Evolutionary conservation across 73 alveolate species (phyloP).

Genomic region (Paramecium octaurelia): DNA sequence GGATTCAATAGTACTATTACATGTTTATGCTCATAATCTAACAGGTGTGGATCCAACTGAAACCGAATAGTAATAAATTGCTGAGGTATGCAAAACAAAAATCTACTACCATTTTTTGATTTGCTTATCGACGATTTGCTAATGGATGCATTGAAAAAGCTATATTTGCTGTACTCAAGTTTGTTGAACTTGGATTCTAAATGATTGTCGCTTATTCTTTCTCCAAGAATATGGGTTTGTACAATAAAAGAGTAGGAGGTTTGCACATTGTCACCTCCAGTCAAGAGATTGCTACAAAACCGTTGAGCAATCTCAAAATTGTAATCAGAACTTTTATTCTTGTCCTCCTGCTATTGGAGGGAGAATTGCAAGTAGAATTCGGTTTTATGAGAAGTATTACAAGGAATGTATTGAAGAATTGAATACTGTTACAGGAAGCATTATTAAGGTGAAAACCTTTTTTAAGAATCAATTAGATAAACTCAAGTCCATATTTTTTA

Average conservation of each 20-base stretch:
- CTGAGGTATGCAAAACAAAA: conserved; percentile 59
- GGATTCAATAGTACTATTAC: conserved; percentile 87
- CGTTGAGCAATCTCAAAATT: conserved; percentile 73
- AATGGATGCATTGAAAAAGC: conserved; percentile 91
- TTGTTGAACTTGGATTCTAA: conserved; percentile 85
- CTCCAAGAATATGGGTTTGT: conserved; percentile 97
- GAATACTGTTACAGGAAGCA: conserved; percentile 80
- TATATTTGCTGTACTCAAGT: conserved; percentile 82
- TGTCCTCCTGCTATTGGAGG: conserved; percentile 97
- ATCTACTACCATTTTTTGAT: conserved; percentile 91
- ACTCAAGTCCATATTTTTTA: conserved; percentile 62
- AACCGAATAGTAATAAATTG: conserved; percentile 62
- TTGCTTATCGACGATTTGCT: conserved; percentile 97
- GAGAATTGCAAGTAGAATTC: conserved; percentile 67
- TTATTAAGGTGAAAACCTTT: conserved; percentile 80
- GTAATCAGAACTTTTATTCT: conserved; percentile 89
- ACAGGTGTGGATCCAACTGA: conserved; percentile 95
- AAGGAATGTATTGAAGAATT: conserved; percentile 86
- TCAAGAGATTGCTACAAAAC: conserved; percentile 80
- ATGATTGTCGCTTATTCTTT: conserved; percentile 89
- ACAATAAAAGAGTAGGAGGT: conserved; percentile 94
- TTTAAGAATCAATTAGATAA: conserved; percentile 74
- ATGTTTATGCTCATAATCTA: conserved; percentile 98
- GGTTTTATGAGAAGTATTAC: conserved; percentile 55
- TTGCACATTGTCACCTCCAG: conserved; percentile 80